These are phyloP conservation scores for Aspergillus biplanus DNA, from an alignment of 495 filamentous ascomycete genomes.

Conservation along the genomic window DNA sequence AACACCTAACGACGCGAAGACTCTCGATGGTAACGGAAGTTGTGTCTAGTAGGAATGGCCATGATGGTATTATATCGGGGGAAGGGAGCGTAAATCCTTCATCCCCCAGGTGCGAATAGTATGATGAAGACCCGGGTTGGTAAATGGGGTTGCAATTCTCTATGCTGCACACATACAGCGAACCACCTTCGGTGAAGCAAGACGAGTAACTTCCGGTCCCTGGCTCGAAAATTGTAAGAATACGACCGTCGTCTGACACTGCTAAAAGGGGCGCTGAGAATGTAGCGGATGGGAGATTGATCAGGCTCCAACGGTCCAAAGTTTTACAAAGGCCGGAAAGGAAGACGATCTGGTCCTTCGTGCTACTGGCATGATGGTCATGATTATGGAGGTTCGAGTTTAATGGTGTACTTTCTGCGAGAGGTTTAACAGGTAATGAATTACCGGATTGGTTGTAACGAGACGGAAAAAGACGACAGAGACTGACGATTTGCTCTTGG, in stretches of 20 bases:
- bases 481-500: conserved; percentile 8
- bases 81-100: neutral
- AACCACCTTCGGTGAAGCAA: conserved; percentile 18
- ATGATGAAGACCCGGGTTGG: neutral
- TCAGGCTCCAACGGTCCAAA: conserved; percentile 15
- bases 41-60: conserved; percentile 22
- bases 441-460: conserved; percentile 6
- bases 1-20: conserved; percentile 3
- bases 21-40: conserved; percentile 13
- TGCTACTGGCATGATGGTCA: neutral
- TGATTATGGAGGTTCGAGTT: neutral
- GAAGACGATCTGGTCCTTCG: neutral
- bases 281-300: conserved; percentile 25
- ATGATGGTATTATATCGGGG: conserved; percentile 15
- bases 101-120: neutral
- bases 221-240: conserved; percentile 26
- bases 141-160: neutral
- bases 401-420: neutral
- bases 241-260: conserved; percentile 20
- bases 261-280: conserved; percentile 25
- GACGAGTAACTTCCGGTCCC: conserved; percentile 18
- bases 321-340: conserved; percentile 15
- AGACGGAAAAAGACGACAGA: conserved; percentile 25
- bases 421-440: neutral
- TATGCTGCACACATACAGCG: conserved; percentile 24